These are phyloP conservation scores for Clonostachys solani DNA, from an alignment of 2,329 filamentous ascomycete genomes.

Conservation along the genomic window DNA sequence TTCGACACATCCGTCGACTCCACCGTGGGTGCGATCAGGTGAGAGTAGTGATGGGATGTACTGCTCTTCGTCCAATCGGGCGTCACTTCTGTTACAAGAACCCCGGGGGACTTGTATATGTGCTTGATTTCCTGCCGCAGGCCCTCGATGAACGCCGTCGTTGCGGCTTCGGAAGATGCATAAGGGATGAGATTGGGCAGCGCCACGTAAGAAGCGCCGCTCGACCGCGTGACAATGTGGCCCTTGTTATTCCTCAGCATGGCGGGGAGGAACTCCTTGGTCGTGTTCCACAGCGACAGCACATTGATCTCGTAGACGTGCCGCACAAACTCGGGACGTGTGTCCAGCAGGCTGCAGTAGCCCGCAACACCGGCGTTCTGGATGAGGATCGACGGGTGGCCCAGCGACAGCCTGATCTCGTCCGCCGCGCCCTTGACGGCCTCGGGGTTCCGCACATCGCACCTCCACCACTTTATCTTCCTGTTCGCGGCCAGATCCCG, in stretches of 20 bases:
- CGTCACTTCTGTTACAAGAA: no score
- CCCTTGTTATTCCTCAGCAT: conserved; percentile 64
- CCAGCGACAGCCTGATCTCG: conserved; percentile 49
- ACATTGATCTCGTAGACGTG: conserved; percentile 70
- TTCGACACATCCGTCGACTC: no score
- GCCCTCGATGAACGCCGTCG: conserved; percentile 65
- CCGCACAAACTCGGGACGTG: conserved; percentile 52
- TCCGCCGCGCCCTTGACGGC: conserved; percentile 47
- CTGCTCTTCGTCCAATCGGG: no score
- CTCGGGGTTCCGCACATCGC: conserved; percentile 59
- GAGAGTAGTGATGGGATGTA: no score
- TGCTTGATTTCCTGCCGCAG: conserved; percentile 52
- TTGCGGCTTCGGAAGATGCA: conserved; percentile 59
- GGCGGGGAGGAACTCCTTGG: conserved; percentile 61
- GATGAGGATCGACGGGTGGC: conserved; percentile 64
- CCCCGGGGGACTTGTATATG: no score
- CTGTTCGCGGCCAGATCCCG: conserved; percentile 11
- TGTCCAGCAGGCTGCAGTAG: conserved; percentile 56
- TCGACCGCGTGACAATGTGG: conserved; percentile 68
- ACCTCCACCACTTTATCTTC: conserved; percentile 62
- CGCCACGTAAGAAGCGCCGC: conserved; percentile 55
- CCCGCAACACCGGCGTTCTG: conserved; percentile 66
- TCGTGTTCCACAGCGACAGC: conserved; percentile 60
- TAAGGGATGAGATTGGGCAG: conserved; percentile 66
- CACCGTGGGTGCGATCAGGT: no score